Base-by-base conservation (phyloP, 2,329 filamentous ascomycete species). In the Nectriaceae sp. region DNA sequence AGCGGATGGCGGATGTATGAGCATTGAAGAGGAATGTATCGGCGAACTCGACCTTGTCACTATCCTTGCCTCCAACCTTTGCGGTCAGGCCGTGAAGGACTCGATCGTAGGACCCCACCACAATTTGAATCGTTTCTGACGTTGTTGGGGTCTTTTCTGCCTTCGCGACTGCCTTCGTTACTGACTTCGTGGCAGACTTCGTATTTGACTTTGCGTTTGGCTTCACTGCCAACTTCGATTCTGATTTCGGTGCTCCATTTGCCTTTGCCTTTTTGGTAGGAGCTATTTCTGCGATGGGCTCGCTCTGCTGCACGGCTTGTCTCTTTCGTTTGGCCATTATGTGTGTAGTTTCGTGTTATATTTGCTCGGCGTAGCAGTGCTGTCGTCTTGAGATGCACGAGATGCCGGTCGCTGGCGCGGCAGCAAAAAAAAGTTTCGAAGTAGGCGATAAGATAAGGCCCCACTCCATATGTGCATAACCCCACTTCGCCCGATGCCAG, bases 1-100 rank as follows among this genome's bases (percentile, higher is more conserved):
- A 95, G 61, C 91, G 88, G 66, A 99, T 90, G 4, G 94, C 87
- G 11, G 92, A 95, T 47, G 84, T 80, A 72, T 99, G 94, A 13
- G 94, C 92, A 65, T 92, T 90, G 80, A 99, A 97, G 48, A 99
- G 82, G 70, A 99, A 99, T 0, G 89, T 93, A 70, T 97, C 93
- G 57, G 89, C 83, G 65, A 97, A 97, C 43, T 85, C 78, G 46
- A 85, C 76, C 15, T 76, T 65, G 45, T 67, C 57, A n/a, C n/a
- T n/a, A n/a, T n/a, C n/a, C 36, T 68, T 55, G 24, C 57, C 42
- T 24, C 61, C 55, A 44, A 96, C 75, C 2, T 83, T 83, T n/a
- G 88, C 91, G 6, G 88, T 90, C 61, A 97, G 79, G 51, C 94
- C 94, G 69, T 99, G 94, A 18, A 99, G 80, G 42, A 95, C 84